Evolutionary conservation across 805 yeast genomes (phyloP), one percentile per base, ranked within the genome.

Genomic region (Ogataea methanolica): DNA sequence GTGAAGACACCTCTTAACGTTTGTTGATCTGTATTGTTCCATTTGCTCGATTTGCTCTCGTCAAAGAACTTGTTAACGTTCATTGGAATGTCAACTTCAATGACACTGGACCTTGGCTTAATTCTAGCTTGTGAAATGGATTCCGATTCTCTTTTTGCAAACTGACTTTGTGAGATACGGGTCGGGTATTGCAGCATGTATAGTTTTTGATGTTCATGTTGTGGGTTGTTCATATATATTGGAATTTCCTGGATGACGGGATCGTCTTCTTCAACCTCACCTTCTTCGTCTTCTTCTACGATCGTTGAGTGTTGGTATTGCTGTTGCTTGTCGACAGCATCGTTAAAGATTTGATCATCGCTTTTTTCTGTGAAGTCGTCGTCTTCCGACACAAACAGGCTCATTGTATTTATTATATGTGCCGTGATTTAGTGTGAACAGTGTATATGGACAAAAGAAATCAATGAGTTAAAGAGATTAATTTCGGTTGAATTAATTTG

Each of bases 41-140:
- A 86, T 45, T 77, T 75, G 22, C 74, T 81, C 6, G 84, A 74
- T 56, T 82, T 83, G 12, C 74, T 68, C 38, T 69, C 73, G 61
- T 90, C 92, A 59, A 80, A 88, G 57, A 85, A 89, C 39, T 74
- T 75, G 6, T 70, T 58, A 0, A 88, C 85, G 45, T 85, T 85
- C 43, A 88, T 67, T 14, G 96, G 96, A 6, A 87, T 70, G 50
- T 85, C 88, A 35, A 91, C 75, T 61, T 88, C 96, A 50, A 94
- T 68, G 12, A 82, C 72, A 2, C 80, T 78, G 1, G 88, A 73
- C 26, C 74, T 69, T 1, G 78, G 78, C 59, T 90, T 92, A 49
- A 85, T 67, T 66, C 50, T 74, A 61, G 33, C 70, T 60, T 11
- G 66, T 60, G n/a, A 73, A 70, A 48, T 69, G 69, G 34, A 59